Percentiles rank a stretch among this genome's conserved stretches.
phyloP scores from a whole-genome alignment of 148 eudicot species.

The Chenopodium formosanum region DNA sequence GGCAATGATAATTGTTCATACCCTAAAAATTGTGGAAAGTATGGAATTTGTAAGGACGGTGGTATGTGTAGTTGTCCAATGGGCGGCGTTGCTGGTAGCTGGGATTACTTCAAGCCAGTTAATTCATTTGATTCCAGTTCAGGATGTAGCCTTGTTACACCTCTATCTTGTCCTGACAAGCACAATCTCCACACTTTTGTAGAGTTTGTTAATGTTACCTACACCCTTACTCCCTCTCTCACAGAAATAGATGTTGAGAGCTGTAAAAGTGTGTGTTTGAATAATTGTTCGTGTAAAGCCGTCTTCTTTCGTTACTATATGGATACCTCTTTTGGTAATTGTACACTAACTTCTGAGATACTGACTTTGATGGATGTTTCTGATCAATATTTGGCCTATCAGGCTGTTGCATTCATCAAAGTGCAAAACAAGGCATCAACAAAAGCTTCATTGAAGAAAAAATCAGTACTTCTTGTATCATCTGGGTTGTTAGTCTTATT shows the following conservation, averaged over 20 bases:
- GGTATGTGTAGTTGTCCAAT: neutral
- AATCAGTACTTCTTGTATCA: neutral
- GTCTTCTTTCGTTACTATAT: neutral
- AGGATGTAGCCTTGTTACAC: neutral
- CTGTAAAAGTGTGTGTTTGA: neutral
- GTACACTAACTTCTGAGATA: neutral
- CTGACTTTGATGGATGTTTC: constrained; percentile 4
- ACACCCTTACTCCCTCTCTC: neutral
- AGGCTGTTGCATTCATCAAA: neutral
- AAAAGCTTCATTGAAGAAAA: neutral
- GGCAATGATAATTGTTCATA: neutral
- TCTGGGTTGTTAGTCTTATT: neutral
- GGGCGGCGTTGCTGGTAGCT: neutral
- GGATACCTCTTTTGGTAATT: neutral
- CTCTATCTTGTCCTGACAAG: neutral
- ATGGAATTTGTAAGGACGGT: neutral
- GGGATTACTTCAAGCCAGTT: neutral
- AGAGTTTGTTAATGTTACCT: neutral
- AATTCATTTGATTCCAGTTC: neutral
- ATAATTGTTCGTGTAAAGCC: neutral
- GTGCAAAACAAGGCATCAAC: neutral
- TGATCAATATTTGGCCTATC: neutral
- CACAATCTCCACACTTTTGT: neutral
- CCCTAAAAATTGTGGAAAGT: neutral
- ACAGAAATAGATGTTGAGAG: neutral